Percentiles rank a stretch among this genome's conserved stretches.
Evolutionary conservation across 2,329 filamentous ascomycete genomes (phyloP).

Genomic region (Penicillium sp.): DNA sequence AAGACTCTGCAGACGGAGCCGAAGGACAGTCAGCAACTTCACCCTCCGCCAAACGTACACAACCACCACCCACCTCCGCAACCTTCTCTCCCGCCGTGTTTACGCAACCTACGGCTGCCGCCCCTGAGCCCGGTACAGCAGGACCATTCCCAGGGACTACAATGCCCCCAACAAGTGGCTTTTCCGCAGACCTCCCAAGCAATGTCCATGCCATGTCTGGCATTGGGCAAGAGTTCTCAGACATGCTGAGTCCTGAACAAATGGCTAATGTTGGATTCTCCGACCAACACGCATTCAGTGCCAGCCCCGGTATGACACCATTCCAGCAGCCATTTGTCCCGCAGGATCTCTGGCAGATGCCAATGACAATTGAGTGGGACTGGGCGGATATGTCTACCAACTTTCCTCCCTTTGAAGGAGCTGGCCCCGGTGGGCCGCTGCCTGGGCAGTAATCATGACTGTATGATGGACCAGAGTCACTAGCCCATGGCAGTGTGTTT

Average conservation of each 20-base stretch:
- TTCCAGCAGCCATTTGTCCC: slow-evolving; percentile 84
- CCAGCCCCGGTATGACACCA: slow-evolving; percentile 31
- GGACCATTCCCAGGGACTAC: slow-evolving; percentile 22
- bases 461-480: slow-evolving; percentile 8
- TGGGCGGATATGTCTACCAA: slow-evolving; percentile 48
- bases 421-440: slow-evolving; percentile 18
- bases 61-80: slow-evolving; percentile 13
- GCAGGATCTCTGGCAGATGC: slow-evolving; percentile 88
- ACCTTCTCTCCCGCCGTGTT: slow-evolving; percentile 25
- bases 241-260: slow-evolving; percentile 32
- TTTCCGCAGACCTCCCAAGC: slow-evolving; percentile 20
- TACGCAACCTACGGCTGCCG: slow-evolving; percentile 14
- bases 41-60: slow-evolving; percentile 24
- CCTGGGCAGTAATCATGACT: slow-evolving; percentile 22
- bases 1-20: slow-evolving; percentile 26
- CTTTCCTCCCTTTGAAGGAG: slow-evolving; percentile 29
- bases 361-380: slow-evolving; percentile 91
- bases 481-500: slow-evolving; percentile 4
- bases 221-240: slow-evolving; percentile 30
- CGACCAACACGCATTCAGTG: slow-evolving; percentile 25
- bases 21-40: slow-evolving; percentile 11
- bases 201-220: slow-evolving; percentile 24
- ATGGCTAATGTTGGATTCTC: slow-evolving; percentile 28
- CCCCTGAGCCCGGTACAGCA: slow-evolving; percentile 13
- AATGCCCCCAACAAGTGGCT: slow-evolving; percentile 17